A percentile compares a stretch with the other conserved stretches of the same genome.
These are phyloP conservation scores for Fonsecaea nubica DNA, from an alignment of 2,329 filamentous ascomycete species.

Conservation along the genomic window DNA sequence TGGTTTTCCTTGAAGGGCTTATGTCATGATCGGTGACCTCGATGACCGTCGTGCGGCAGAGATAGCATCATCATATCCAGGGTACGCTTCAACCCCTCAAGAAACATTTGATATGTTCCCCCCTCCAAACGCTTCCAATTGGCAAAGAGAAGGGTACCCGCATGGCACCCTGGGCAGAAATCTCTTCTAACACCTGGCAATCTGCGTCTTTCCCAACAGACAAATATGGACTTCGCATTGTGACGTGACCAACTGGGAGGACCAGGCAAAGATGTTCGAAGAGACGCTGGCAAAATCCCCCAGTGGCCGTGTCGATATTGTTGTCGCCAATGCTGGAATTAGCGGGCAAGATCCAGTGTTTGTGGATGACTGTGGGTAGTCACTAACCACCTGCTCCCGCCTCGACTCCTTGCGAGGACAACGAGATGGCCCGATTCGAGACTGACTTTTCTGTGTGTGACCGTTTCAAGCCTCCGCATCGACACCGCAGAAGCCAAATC, in stretches of 20 bases:
- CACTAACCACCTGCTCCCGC: background rate
- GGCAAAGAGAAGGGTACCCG: background rate
- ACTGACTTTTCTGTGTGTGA: background rate
- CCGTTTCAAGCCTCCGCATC: background rate
- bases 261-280: conserved; percentile 68
- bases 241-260: conserved; percentile 70
- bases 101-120: background rate
- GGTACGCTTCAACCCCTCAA: background rate
- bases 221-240: conserved; percentile 35
- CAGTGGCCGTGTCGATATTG: conserved; percentile 63
- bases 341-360: conserved; percentile 48
- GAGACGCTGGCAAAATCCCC: conserved; percentile 61
- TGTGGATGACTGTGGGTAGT: conserved; percentile 21
- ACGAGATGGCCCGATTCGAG: background rate
- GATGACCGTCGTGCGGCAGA: conserved; percentile 48
- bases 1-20: conserved; percentile 14
- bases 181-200: background rate
- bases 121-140: background rate
- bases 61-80: conserved; percentile 1
- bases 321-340: conserved; percentile 72
- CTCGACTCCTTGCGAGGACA: background rate
- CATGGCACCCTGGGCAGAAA: no score
- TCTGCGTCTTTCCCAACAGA: background rate
- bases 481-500: conserved; percentile 33
- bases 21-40: conserved; percentile 42